Evolutionary conservation across 768 basidiomycete species (phyloP).

Genomic region (Epithele typhae): DNA sequence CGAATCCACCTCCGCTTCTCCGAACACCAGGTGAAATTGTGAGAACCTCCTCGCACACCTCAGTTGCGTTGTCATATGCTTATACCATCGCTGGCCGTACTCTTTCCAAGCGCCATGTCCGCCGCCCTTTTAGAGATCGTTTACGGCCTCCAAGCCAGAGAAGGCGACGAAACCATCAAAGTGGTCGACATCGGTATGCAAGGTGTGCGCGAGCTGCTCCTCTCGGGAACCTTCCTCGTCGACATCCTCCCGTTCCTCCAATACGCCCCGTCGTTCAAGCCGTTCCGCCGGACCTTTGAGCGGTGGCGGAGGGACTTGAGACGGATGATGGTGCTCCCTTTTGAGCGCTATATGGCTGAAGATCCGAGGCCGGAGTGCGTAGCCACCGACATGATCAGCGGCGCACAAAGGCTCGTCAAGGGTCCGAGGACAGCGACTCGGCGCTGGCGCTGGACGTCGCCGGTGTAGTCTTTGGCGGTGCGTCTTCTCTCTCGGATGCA

Average conservation of each 20-base stretch:
- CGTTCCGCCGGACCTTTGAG: not conserved
- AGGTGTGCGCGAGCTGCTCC: not conserved
- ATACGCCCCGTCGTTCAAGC: not conserved
- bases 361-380: no score
- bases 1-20: not conserved
- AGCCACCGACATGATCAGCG: no score
- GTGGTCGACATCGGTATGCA: not conserved
- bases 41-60: not conserved
- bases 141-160: not conserved
- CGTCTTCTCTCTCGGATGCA: no score
- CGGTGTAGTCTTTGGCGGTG: no score
- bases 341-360: no score
- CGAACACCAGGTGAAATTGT: conserved; percentile 4
- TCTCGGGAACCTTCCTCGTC: not conserved
- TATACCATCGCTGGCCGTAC: no score
- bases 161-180: not conserved
- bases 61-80: no score
- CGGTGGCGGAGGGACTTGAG: not conserved
- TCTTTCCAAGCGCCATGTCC: not conserved
- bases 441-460: no score
- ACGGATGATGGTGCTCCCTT: no score
- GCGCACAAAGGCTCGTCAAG: no score
- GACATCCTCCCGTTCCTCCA: not conserved
- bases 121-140: not conserved
- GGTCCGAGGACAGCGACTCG: no score